Evolutionary conservation across 352 stramenopile species (phyloP), one percentile per base, ranked within the genome.

Genomic region (Saprolegnia diclina): DNA sequence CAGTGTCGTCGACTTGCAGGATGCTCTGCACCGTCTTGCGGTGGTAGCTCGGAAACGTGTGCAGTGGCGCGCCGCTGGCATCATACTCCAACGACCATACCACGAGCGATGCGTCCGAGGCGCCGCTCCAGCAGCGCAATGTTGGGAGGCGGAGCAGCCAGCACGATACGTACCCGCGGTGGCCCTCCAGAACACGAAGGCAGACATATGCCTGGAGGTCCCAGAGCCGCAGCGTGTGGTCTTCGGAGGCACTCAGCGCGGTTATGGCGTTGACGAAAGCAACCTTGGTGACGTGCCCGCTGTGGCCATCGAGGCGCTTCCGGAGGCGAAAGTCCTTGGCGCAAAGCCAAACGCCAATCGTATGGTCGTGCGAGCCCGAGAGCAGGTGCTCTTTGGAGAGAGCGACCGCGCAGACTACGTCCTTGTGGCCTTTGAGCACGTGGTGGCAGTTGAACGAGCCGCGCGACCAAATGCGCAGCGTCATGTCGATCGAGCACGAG

Each of bases 381-480:
- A 92, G 74, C 2, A 92, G 82, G 79, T 78, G 90, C 0, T 72
- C 65, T 26, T 24, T n/a, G 29, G 73, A 81, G 14, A 90, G 18
- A 32, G 79, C 79, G 24, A 88, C 62, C 53, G 76, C 83, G 4
- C 82, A 88, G 0, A 89, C 83, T n/a, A 78, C 79, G 62, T 92
- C 83, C 5, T 65, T 29, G 57, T 92, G 83, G 10, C 80, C 82
- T 45, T 84, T 82, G 38, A 92, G 78, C 7, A 83, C 88, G 35
- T 87, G 77, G 45, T 90, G 74, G 45, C 80, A 88, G 19, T 74
- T 56, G 55, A 82, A 78, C 0, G 80, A 79, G 5, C 48, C 55
- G 4, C 77, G 78, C 9, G 83, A 89, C 83, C 83, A 92, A 24
- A 92, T 64, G 73, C 89, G 89, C 59, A 90, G 79, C 0, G 80